Base-by-base conservation (phyloP, 2,329 filamentous ascomycete genomes). In the Neoarthrinium moseri region DNA sequence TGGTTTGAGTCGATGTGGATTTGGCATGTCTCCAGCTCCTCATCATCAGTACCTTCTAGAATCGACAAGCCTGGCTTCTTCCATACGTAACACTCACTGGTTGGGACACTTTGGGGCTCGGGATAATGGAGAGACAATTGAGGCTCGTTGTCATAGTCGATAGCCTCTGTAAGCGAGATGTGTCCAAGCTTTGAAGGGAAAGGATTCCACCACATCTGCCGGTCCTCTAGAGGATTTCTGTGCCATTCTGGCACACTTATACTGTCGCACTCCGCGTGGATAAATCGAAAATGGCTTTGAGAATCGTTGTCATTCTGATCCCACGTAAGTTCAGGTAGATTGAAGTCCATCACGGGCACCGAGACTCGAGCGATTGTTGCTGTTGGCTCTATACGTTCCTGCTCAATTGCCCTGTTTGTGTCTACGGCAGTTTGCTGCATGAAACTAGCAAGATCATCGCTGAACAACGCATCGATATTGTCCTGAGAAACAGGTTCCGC, bases 1-100 rank as follows among this genome's bases (percentile, higher is more conserved):
- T 17, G n/a, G 8, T 42, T 27, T n/a, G 37, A 15, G 7, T 23
- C 30, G 8, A 36, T 27, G 4, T 15, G 6, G 1, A 37, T 18
- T 29, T 35, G 6, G 4, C 13, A 15, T 15, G 24, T 13, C 15
- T 54, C 42, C 11, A 50, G 8, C 5, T 55, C 32, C 13, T 57
- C 40, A 23, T 57, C 48, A 10, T 13, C 21, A 15, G 18, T 13
- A 15, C 60, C 51, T 33, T 46, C 49, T 29, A 66, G 53, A 38
- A 65, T 55, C 18, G 57, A 51, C 2, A 62, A 35, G 3, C 61
- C 61, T 4, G 57, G 60, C 18, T 53, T 52, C 44, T 63, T 64
- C 57, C 58, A 60, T 21, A 61, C 51, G 12, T 54, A 61, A 10
- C 56, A 43, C 20, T 42, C 54, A 23, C 59, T 62, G 6, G 54